Evolutionary conservation across 495 filamentous ascomycete species (phyloP), one percentile per base, ranked within the genome.

Genomic region (Aspergillus hancockii): DNA sequence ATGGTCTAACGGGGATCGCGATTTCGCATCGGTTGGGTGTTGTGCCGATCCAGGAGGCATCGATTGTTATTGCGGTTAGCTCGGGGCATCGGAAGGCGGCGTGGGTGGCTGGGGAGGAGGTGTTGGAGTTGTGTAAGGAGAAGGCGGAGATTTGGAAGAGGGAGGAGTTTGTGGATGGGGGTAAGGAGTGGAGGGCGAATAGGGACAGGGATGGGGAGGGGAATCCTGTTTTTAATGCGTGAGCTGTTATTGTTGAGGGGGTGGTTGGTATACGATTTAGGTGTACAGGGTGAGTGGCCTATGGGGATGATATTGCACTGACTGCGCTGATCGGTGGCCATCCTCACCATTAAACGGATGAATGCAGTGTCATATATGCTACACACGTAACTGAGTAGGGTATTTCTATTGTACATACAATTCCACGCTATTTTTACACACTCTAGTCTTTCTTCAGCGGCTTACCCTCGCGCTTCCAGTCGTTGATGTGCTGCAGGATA

Each of bases 121-220:
- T 91, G 40, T 75, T 98, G 63, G 93, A 98, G 81, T 76, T 80
- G 67, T 91, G 89, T 65, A 98, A 98, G 77, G 84, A 82, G 65
- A 82, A 80, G 59, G 89, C 89, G 41, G 94, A 98, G 82, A 87
- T 98, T 50, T 98, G 94, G 94, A 98, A 98, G 77, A 78, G 83
- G 68, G 94, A 98, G 80, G 88, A 90, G 67, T 98, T 98, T 83
- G 86, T 84, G 57, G 90, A 88, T 65, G 91, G 90, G 53, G 83
- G 78, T 13, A 84, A 82, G 47, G 85, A 96, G 53, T 98, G 93
- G 93, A 87, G 93, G 78, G 91, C 89, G 59, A 98, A 98, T 79
- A 75, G 88, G 67, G 92, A 96, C 77, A 87, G 90, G 47, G 75
- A 76, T 68, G 71, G 66, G 8, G 88, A 77, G 58, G 77, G 76